Evolutionary conservation across 1,284 basidiomycete species (phyloP).

Genomic region (Irpex rosettiformis): DNA sequence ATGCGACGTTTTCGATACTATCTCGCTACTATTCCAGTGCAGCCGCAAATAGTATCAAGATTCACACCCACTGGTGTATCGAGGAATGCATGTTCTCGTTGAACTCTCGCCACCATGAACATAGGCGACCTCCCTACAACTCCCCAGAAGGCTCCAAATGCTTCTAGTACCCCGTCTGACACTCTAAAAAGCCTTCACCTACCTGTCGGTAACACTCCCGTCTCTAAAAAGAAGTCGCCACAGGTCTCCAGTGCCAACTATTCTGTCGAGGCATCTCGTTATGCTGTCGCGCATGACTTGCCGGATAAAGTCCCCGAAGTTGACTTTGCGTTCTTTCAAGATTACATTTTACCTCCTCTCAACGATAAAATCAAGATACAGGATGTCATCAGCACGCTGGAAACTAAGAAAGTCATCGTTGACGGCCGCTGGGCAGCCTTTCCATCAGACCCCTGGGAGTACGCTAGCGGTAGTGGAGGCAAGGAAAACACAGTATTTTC

Average conservation of each 20-base stretch:
- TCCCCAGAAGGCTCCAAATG: background rate
- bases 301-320: background rate
- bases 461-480: background rate
- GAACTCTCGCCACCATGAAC: background rate
- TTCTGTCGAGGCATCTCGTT: background rate
- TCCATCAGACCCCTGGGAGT: background rate
- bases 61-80: too few relatives aligned
- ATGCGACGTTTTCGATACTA: too few relatives aligned
- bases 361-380: background rate
- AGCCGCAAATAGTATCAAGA: too few relatives aligned
- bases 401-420: background rate
- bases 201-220: background rate
- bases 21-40: too few relatives aligned
- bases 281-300: background rate
- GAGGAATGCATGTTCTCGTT: too few relatives aligned
- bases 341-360: background rate
- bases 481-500: background rate
- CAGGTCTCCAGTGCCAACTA: background rate
- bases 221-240: background rate
- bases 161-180: background rate
- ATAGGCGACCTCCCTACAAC: background rate
- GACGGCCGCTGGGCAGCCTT: background rate
- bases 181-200: background rate
- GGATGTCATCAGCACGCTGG: background rate
- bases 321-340: background rate